These are phyloP conservation scores for Litsea cubeba DNA, from an alignment of 164 flowering plant genomes.

Conservation along the genomic window DNA sequence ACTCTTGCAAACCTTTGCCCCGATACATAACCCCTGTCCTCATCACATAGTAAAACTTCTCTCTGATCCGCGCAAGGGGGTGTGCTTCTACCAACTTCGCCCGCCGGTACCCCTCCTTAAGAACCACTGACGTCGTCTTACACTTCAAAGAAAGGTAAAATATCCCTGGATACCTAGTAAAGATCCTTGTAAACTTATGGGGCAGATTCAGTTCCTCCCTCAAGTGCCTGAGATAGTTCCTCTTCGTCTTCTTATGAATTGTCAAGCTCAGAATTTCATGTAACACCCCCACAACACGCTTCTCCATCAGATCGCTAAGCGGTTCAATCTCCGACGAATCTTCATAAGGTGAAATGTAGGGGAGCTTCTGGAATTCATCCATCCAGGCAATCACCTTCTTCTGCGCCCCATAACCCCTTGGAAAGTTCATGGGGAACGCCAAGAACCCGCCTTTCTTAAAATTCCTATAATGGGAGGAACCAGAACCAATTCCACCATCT, in stretches of 20 bases:
- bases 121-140: slow-evolving; percentile 77
- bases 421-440: slow-evolving; percentile 81
- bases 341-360: slow-evolving; percentile 92
- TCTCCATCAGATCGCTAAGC: slow-evolving; percentile 93
- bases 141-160: slow-evolving; percentile 95
- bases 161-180: slow-evolving; percentile 93
- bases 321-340: slow-evolving; percentile 68
- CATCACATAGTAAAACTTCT: slow-evolving; percentile 81
- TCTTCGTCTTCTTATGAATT: slow-evolving; percentile 87
- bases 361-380: slow-evolving; percentile 90
- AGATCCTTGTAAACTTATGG: slow-evolving; percentile 76
- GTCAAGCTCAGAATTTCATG: slow-evolving; percentile 88
- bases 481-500: background rate
- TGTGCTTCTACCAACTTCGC: slow-evolving; percentile 77
- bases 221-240: slow-evolving; percentile 82
- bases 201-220: slow-evolving; percentile 84
- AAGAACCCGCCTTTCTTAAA: slow-evolving; percentile 59
- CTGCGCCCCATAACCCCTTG: slow-evolving; percentile 79
- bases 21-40: slow-evolving; percentile 83
- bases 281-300: slow-evolving; percentile 81
- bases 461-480: slow-evolving; percentile 29
- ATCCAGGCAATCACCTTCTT: slow-evolving; percentile 93
- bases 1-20: slow-evolving; percentile 39
- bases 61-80: slow-evolving; percentile 62
- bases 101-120: slow-evolving; percentile 71